These are phyloP conservation scores for Quercus mongolica DNA, from an alignment of 306 rosid species.

Conservation along the genomic window DNA sequence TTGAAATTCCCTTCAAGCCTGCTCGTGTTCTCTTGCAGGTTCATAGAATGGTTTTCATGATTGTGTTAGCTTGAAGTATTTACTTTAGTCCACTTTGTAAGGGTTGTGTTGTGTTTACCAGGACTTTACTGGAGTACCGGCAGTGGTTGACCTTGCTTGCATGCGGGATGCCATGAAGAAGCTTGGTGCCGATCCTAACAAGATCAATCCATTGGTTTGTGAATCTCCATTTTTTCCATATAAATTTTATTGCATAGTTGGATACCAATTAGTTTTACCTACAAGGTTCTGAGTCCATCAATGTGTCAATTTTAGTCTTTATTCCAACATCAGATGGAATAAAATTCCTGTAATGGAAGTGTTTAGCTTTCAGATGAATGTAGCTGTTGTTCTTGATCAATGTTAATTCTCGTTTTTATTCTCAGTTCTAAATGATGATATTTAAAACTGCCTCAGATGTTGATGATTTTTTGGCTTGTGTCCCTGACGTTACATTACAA, in stretches of 20 bases:
- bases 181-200: not conserved
- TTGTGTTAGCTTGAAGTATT: not conserved
- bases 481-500: not conserved
- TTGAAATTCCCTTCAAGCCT: slow-evolving; percentile 18
- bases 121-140: slow-evolving; percentile 7
- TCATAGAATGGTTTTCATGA: not conserved
- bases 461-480: not conserved
- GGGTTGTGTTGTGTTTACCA: not conserved
- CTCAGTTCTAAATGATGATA: not conserved
- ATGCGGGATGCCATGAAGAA: slow-evolving; percentile 7
- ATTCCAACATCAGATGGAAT: not conserved
- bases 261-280: not conserved
- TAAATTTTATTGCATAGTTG: not conserved
- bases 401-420: not conserved
- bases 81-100: not conserved
- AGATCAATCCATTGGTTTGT: slow-evolving; percentile 6
- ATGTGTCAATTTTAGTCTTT: not conserved
- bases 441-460: not conserved
- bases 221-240: not conserved
- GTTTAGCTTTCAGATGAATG: not conserved
- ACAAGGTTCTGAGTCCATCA: not conserved
- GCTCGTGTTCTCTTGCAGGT: slow-evolving; percentile 19
- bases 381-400: not conserved
- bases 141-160: slow-evolving; percentile 13
- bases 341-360: not conserved